Base-by-base conservation (phyloP, 2,329 filamentous ascomycete genomes). In the Rhinocladiella similis region DNA sequence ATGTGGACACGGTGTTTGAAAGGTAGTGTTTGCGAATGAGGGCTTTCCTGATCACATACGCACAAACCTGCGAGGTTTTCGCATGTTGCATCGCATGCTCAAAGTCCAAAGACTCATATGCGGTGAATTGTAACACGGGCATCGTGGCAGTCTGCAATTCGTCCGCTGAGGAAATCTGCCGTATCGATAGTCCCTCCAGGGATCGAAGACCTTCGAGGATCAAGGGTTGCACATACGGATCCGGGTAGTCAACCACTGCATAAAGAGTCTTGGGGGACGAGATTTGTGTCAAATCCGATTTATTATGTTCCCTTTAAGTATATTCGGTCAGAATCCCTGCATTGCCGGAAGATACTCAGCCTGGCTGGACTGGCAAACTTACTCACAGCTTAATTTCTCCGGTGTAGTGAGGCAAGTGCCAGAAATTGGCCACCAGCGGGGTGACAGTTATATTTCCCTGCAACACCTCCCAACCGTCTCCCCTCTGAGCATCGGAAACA, bases 1-100 rank as follows among this genome's bases (percentile, higher is more conserved):
- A 97, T 69, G 89, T 87, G 46, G 89, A 83, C 19, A 96, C 83
- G 0, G 92, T 97, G 18, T 86, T 84, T 3, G 88, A 87, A 2
- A 99, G 82, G 70, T 94, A 97, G 72, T 99, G 94, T 73, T 99
- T 99, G 57, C 94, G 85, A 66, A 97, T 97, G 18, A 99, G 80
- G 0, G 94, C 94, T 77, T 97, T 97, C 67, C 94, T 89, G 70
- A 97, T 95, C 69, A 97, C 83, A 73, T 97, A 97, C 68, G 90
- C 90, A 73, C 97, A 97, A 65, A 90, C 80, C 1, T 96, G 78
- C 10, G 82, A 84, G 0, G 83, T 84, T 0, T 73, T 69, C 0
- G 88, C 74, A 64, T 90, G 79, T 1, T 77, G 71, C 55, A 88
- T 78, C 16, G 89, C 82, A 66, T 88, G 84, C 53, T 89, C 86